A percentile compares a stretch with the other conserved stretches of the same genome.
Conservation (phyloP, 257 asterid genomes). For the Perilla frutescens region DNA sequence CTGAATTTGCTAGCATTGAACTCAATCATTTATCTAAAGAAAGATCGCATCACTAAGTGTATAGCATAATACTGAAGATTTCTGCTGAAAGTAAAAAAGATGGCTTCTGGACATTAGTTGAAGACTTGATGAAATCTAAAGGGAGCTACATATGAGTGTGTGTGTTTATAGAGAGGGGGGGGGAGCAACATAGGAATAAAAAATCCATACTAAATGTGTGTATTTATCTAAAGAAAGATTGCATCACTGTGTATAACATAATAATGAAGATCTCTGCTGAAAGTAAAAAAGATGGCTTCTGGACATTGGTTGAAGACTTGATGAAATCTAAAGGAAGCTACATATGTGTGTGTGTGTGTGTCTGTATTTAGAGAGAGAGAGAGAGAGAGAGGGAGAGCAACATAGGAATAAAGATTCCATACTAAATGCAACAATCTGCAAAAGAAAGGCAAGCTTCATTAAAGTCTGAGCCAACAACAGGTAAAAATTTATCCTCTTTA, state of each 20-base stretch:
- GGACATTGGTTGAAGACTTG: constrained; percentile 9
- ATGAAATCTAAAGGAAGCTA: not conserved
- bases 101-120: constrained; percentile 13
- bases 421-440: constrained; percentile 13
- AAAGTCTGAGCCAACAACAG: constrained; percentile 1
- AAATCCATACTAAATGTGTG: not conserved
- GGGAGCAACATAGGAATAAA: not conserved
- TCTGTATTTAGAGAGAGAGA: too few relatives aligned
- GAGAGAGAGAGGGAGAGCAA: not conserved
- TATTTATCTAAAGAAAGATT: constrained; percentile 12
- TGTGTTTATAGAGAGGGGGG: too few relatives aligned
- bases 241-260: not conserved
- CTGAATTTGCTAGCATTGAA: constrained; percentile 23
- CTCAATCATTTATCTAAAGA: constrained; percentile 14
- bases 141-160: not conserved
- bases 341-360: not conserved
- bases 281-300: not conserved
- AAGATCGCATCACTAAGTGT: constrained; percentile 13
- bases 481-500: not conserved
- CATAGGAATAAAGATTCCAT: constrained; percentile 4
- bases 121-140: not conserved
- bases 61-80: not conserved
- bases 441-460: not conserved
- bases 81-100: not conserved
- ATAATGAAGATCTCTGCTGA: constrained; percentile 10